Conservation (phyloP, 495 filamentous ascomycete species). For the Tetracladium setigerum region DNA sequence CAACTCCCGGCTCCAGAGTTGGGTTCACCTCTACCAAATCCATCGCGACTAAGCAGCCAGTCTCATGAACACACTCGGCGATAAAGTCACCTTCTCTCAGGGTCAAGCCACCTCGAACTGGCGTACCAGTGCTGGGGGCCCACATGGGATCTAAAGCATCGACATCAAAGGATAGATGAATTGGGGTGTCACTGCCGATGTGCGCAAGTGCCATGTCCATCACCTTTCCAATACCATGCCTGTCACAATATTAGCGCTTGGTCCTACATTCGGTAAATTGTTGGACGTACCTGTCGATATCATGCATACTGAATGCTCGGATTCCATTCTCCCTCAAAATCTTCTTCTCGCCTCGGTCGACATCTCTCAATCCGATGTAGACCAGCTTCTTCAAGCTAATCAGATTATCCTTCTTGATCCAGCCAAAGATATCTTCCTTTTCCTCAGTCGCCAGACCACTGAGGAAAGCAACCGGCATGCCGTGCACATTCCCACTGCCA, state of each 20-base stretch:
- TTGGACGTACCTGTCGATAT: slow-evolving; percentile 70
- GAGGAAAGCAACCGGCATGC: slow-evolving; percentile 94
- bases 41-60: slow-evolving; percentile 82
- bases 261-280: background rate
- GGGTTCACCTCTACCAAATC: slow-evolving; percentile 98
- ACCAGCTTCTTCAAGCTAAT: slow-evolving; percentile 76
- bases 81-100: slow-evolving; percentile 96
- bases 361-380: slow-evolving; percentile 93
- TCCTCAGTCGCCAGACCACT: slow-evolving; percentile 72
- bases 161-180: slow-evolving; percentile 95
- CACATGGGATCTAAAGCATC: slow-evolving; percentile 94
- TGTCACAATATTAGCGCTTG: slow-evolving; percentile 29
- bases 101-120: slow-evolving; percentile 91
- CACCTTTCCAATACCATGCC: slow-evolving; percentile 84
- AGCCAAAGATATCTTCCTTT: slow-evolving; percentile 72
- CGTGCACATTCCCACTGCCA: slow-evolving; percentile 89
- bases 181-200: slow-evolving; percentile 88
- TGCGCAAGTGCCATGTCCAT: slow-evolving; percentile 97
- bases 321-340: slow-evolving; percentile 82
- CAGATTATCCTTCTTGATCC: slow-evolving; percentile 56
- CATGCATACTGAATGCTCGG: slow-evolving; percentile 97
- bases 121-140: slow-evolving; percentile 93
- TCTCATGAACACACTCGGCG: slow-evolving; percentile 91
- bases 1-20: slow-evolving; percentile 52
- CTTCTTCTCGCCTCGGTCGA: slow-evolving; percentile 86